Conservation (phyloP, 805 yeast genomes). For the Starmerella bombicola region DNA sequence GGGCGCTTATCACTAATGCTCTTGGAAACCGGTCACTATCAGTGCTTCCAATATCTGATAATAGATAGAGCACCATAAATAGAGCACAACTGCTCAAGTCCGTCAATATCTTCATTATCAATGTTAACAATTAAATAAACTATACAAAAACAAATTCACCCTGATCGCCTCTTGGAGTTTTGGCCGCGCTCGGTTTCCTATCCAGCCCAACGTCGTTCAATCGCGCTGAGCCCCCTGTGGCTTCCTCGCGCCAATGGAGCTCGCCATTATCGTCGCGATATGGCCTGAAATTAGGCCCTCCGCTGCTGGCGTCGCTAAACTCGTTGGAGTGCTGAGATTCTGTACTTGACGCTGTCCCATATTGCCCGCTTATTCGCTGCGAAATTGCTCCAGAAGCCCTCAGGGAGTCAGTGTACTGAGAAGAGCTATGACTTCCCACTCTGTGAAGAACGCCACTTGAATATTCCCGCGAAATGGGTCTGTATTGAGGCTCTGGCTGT, state of each 20-base stretch:
- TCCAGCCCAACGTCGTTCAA: constrained; percentile 22
- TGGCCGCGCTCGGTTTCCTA: constrained; percentile 27
- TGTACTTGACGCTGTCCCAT: constrained; percentile 29
- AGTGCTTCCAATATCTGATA: too few relatives aligned
- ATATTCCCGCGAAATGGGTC: constrained; percentile 21
- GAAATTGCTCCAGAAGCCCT: constrained; percentile 5
- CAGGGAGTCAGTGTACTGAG: constrained; percentile 15
- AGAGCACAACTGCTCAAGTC: too few relatives aligned
- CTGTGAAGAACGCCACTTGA: constrained; percentile 27
- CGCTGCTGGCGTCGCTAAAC: constrained; percentile 20
- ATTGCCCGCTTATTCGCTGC: constrained; percentile 16
- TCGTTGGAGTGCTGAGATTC: constrained; percentile 20
- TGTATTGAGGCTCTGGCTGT: constrained; percentile 1
- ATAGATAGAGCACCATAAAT: too few relatives aligned
- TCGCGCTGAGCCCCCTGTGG: constrained; percentile 6
- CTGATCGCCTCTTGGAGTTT: constrained; percentile 20
- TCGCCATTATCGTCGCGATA: constrained; percentile 29
- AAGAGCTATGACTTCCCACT: constrained; percentile 27
- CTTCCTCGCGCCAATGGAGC: constrained; percentile 24
- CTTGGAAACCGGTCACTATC: too few relatives aligned
- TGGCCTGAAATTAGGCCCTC: constrained; percentile 23
- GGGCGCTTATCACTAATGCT: too few relatives aligned
- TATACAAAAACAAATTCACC: constrained; percentile 29
- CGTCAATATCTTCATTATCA: too few relatives aligned
- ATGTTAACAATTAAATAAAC: too few relatives aligned